Evolutionary conservation across 2,329 filamentous ascomycete species (phyloP), one percentile per base, ranked within the genome.

Genomic region (Rosellinia necatrix): DNA sequence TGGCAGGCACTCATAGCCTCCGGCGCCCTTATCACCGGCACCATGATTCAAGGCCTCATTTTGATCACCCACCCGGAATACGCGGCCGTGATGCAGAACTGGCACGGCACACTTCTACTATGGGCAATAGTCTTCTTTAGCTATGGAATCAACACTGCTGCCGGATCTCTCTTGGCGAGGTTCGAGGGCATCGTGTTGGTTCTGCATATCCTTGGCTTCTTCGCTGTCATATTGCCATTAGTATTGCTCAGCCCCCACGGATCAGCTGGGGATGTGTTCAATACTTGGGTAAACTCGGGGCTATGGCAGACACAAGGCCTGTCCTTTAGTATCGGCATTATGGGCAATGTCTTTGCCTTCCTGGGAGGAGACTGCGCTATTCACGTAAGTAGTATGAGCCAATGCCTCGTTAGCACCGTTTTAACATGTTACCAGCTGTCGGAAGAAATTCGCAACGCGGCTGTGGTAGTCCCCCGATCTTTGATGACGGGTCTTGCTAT

Each of bases 401-500:
- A 4, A 13, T 7, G n/a, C 6, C 7, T 9, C 21, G 24, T 9
- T 3, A 25, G n/a, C 6, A 10, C 21, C n/a, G 4, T 43, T 35
- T 29, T 60, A 1, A 58, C 47, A 48, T 10, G 29, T 49, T 13
- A 12, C 7, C 35, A 76, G 71, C 75, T 78, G 75, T 70, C 71
- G 0, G 78, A 80, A 54, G 78, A 80, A 56, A 75, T 78, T 3
- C 64, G 72, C 4, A 75, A 83, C 49, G 77, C 82, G 0, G 75
- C 79, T 1, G 67, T 74, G 1, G 77, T 77, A 0, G 74, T 85
- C 0, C 82, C 82, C 0, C 73, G 73, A 5, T 77, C 79, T 0
- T 78, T 85, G 56, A 74, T 84, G 35, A 69, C 73, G 2, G 76
- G 75, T 3, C 71, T 83, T 0, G 56, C 75, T 0, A 70, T 84